Evolutionary conservation across 345 rosid genomes (phyloP).

Genomic region (Arabidopsis arenosa): DNA sequence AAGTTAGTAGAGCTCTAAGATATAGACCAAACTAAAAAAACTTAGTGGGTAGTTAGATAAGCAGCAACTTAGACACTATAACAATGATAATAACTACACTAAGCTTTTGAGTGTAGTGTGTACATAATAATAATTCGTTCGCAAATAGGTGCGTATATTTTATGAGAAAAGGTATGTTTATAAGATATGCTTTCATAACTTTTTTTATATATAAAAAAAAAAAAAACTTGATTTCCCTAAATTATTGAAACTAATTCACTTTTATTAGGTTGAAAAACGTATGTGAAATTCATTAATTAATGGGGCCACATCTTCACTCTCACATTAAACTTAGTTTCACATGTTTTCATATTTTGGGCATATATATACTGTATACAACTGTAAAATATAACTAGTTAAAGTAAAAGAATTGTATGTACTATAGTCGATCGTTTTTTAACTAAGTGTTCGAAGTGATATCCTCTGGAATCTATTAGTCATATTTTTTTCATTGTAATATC

Average conservation of each 20-base stretch:
- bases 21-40: constrained; percentile 18
- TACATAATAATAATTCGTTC: not conserved
- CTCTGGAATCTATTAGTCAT: not conserved
- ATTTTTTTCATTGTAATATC: not conserved
- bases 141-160: not conserved
- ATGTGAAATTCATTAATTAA: not conserved
- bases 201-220: not conserved
- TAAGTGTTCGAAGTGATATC: not conserved
- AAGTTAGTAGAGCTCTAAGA: constrained; percentile 17
- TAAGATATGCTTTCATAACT: not conserved
- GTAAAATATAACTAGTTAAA: not conserved
- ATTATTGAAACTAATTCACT: not conserved
- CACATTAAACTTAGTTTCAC: not conserved
- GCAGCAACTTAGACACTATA: constrained; percentile 40
- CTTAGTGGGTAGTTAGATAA: constrained; percentile 44
- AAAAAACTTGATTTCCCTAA: not conserved
- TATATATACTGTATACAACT: not conserved
- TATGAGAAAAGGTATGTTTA: not conserved
- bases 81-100: constrained; percentile 14
- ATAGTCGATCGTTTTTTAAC: not conserved
- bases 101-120: constrained; percentile 10
- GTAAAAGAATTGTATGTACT: not conserved
- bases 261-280: not conserved
- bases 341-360: constrained; percentile 15
- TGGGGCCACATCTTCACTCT: constrained; percentile 1